Evolutionary conservation across 1,139 yeast species (phyloP), one percentile per base, ranked within the genome.

Genomic region (Hanseniaspora uvarum): DNA sequence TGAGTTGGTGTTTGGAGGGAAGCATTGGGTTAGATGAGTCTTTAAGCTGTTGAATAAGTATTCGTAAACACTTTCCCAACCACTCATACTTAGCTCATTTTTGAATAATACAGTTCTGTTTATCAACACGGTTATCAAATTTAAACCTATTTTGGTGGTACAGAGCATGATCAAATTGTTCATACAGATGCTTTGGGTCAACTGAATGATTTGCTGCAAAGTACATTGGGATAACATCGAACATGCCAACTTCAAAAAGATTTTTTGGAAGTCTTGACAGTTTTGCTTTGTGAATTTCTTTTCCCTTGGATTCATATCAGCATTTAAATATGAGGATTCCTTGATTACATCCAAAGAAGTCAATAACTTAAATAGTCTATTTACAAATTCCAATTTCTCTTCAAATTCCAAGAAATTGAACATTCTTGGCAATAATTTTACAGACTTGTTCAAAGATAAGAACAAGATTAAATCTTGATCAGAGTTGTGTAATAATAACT

Each of bases 21-120:
- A 89, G 54, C 89, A 79, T 28, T 80, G 74, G 2, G 83, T 74
- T 56, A 92, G 75, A 66, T 87, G 81, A 23, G 89, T 86, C 68
- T 87, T 94, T 59, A 89, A 72, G 5, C 83, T 74, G 28, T 84
- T 79, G 70, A 92, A 92, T 59, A 92, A 72, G 61, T 80, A 81
- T 67, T 86, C 94, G 67, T 89, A 92, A 57, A 89, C 80, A 53
- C 78, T 74, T 41, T 85, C 77, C 97, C 97, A 89, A 18, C 73
- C 69, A 57, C 81, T 83, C 14, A 79, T 75, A 45, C 80, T 72
- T 18, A 80, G 80, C 63, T 88, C 96, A 65, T 94, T 96, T 65
- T 85, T 84, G 63, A 88, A 84, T 61, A 89, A 79, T 68, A 92
- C 97, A 23, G 96, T 94, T 63, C 96, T 81, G 5, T 96, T 86